Evolutionary conservation across 192 early-diverging fungal genomes (phyloP).

Genomic region (Jimgerdemannia flammicorona): DNA sequence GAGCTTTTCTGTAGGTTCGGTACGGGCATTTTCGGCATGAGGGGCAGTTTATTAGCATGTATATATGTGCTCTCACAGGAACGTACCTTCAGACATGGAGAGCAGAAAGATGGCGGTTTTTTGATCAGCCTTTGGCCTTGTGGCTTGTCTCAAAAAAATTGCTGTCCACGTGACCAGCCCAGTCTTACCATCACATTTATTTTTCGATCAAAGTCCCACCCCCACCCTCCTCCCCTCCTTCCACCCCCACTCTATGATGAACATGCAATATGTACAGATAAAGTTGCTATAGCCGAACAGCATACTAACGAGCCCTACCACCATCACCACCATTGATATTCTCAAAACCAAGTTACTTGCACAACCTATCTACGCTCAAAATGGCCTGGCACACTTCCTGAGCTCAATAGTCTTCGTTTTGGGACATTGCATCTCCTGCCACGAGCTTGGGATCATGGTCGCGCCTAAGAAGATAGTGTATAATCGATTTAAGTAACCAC

Average conservation of each 20-base stretch:
- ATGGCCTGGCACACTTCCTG: conserved; percentile 94
- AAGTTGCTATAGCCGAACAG: no score
- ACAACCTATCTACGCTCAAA: no score
- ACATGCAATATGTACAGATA: no score
- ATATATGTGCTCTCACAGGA: no score
- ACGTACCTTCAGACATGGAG: background rate
- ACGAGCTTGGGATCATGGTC: conserved; percentile 91
- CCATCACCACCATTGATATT: no score
- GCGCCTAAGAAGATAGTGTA: conserved; percentile 25
- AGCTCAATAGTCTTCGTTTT: conserved; percentile 81
- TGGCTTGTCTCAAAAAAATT: background rate
- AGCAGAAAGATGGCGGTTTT: background rate
- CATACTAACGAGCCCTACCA: no score
- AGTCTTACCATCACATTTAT: no score
- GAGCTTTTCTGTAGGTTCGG: conserved; percentile 36
- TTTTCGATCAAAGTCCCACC: background rate
- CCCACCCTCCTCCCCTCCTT: no score
- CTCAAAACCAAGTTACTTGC: no score
- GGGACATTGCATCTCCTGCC: conserved; percentile 98
- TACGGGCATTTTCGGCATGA: background rate
- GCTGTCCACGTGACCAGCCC: no score
- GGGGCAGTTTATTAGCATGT: background rate
- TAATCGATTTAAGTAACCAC: no score
- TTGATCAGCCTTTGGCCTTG: background rate
- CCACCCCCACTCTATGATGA: no score